Base-by-base conservation (phyloP, 2,329 filamentous ascomycete genomes). In the Ustulina deusta region DNA sequence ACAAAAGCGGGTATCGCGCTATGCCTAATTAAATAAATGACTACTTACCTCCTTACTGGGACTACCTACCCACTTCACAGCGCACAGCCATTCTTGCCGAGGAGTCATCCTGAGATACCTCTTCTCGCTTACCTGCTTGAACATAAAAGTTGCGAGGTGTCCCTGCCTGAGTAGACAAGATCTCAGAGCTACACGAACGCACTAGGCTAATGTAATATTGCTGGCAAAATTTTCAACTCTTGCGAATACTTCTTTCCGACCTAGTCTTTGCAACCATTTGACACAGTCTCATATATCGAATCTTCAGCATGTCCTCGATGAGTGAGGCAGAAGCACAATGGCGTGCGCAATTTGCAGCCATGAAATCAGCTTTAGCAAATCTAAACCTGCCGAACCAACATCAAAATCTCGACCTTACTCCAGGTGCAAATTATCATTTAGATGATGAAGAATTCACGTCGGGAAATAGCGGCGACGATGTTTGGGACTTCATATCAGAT, bases 401-500 rank as follows among this genome's bases (percentile, higher is more conserved):
- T 32, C 60, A 80, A 42, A 83, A 85, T 70, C 79, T 82, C 34
- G 79, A 82, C 51, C 76, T 81, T 44, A 81, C 82, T 20, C 82
- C 86, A 13, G 85, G 89, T 61, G 80, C 90, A 40, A 84, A 90
- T 49, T 81, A 90, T 58, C 90, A 92, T 69, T 89, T 93, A 9
- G 90, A 93, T 38, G 83, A 87, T 34, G 83, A 84, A 32, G 82
- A 81, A 13, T 84, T 84, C 70, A 85, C 83, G 1, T 87, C 85
- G 1, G 87, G 87, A 5, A 88, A 87, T 49, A 89, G 87, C 20
- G 87, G 88, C 5, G 92, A 95, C 66, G 94, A 97, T 80, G 90
- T 97, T 10, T 97, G 95, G 95, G 94, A 97, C 78, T 89, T 97
- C 66, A 93, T 97, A 75, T 93, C 90, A 66, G 91, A 94, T 58